Evolutionary conservation across 139 green algal species (phyloP), one percentile per base, ranked within the genome.

Genomic region (Penium margaritaceum): DNA sequence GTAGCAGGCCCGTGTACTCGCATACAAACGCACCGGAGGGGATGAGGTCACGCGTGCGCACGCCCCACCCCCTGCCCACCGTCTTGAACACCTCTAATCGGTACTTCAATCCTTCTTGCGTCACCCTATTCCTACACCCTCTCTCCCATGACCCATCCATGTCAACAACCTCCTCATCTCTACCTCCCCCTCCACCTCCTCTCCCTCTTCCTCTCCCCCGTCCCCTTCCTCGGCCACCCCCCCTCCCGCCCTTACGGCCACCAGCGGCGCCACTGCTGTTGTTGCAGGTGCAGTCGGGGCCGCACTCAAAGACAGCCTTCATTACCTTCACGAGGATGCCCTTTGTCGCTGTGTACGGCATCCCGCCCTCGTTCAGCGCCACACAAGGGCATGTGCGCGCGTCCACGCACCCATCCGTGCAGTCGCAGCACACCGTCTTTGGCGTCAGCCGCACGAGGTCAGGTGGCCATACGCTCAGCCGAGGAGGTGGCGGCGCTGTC

Each of bases 31-130:
- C 7, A 3, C 63, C 63, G n/a, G 67, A 15, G 12, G 74, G 38
- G 2, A 81, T 84, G 1, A 35, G 24, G 36, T 81, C 74, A 75
- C 75, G 84, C 15, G 75, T 84, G 17, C 75, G 75, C 54, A 83
- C 17, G 7, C 64, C 75, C 75, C 75, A 81, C 33, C 75, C 75
- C 51, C 84, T 81, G 41, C 54, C 36, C 15, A 19, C 29, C 4
- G 75, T 81, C 27, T 64, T 61, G 55, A 81, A 81, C 34, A 81
- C 75, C 73, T 81, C 75, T 30, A 81, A 21, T 9, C 74, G 57
- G 19, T 24, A 24, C 36, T 33, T 33, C 43, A 83, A n/a, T 0
- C 75, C 75, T 19, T 67, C 53, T 38, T 80, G 73, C 4, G 34
- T 76, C 27, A 75, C 65, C 21, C 73, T 37, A 53, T 80, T 80